Evolutionary conservation across 176 grass and related monocot species (phyloP), one percentile per base, ranked within the genome.

Genomic region (Aegilops tauschii): DNA sequence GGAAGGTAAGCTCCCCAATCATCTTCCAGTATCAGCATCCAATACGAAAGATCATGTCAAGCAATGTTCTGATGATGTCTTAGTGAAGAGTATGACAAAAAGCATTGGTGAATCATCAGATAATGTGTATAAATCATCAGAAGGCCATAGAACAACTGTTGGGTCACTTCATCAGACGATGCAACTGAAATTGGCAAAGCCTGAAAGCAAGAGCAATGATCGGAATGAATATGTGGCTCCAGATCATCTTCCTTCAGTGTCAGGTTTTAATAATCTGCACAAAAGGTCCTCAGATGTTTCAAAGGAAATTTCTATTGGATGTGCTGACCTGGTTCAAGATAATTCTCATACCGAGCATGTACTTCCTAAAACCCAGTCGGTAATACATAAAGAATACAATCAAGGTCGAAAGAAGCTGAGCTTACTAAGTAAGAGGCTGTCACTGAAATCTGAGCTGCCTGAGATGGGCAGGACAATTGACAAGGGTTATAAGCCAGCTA

Each of bases 181-280:
- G 52, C 62, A 77, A 63, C 50, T 85, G 63, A 77, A 85, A 87
- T 78, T 73, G 79, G 36, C 16, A 47, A 91, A 86, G 16, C 44
- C 23, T 62, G 88, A 85, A 88, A 89, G 77, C 13, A 90, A 76
- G 40, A 70, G 73, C 2, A 73, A 82, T 44, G 74, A 88, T 73
- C 82, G 83, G 30, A 88, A 89, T 77, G 90, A 93, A 82, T 93
- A 97, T 76, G 34, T 84, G 50, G 70, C 63, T 69, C 65, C 86
- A 91, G 87, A 50, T 30, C 66, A 61, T 54, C 69, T 88, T 58
- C 36, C 77, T 84, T 68, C 62, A 44, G 32, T 79, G 27, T 27
- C 34, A 27, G 25, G 49, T 6, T 88, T 44, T 39, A 81, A 17
- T 80, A 71, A 69, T 83, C 30, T 82, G 35, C 80, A 86, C 58